Conservation (phyloP, 352 stramenopile genomes). For the Aphanomyces stellatus region DNA sequence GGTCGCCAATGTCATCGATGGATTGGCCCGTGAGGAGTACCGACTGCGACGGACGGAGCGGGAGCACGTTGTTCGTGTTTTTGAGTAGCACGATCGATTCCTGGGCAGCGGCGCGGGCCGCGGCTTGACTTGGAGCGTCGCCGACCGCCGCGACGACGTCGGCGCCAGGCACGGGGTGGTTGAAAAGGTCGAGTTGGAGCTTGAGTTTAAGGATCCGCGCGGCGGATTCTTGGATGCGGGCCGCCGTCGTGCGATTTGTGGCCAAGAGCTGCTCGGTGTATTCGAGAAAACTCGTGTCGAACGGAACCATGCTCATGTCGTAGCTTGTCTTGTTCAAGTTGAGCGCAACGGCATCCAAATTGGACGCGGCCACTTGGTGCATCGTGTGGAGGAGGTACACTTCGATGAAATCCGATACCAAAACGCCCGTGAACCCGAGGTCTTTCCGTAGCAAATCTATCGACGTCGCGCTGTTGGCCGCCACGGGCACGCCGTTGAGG, state of each 20-base stretch:
- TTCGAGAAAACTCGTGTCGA: conserved; percentile 26
- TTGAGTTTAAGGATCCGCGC: conserved; percentile 66
- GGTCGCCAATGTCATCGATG: conserved; percentile 58
- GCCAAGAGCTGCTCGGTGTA: conserved; percentile 21
- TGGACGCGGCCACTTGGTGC: conserved; percentile 62
- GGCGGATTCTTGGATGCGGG: conserved; percentile 28
- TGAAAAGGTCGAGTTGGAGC: conserved; percentile 52
- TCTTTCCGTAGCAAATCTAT: conserved; percentile 79
- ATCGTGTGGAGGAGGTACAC: conserved; percentile 81
- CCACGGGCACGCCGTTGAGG: conserved; percentile 86
- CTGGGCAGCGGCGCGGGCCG: conserved; percentile 46
- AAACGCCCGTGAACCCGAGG: conserved; percentile 82
- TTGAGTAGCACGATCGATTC: conserved; percentile 76
- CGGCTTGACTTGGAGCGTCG: conserved; percentile 37
- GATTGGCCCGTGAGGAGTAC: conserved; percentile 56
- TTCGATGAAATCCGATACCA: conserved; percentile 90
- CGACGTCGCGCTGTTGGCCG: conserved; percentile 65
- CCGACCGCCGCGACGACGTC: conserved; percentile 36
- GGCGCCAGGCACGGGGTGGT: conserved; percentile 43
- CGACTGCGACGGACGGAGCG: conserved; percentile 24
- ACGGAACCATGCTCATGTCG: conserved; percentile 89
- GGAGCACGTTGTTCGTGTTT: conserved; percentile 45
- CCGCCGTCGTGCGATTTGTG: background rate
- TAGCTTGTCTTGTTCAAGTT: conserved; percentile 79
- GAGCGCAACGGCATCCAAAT: conserved; percentile 54